These are phyloP conservation scores for Alternaria consortialis DNA, from an alignment of 2,329 filamentous ascomycete species.

Conservation along the genomic window DNA sequence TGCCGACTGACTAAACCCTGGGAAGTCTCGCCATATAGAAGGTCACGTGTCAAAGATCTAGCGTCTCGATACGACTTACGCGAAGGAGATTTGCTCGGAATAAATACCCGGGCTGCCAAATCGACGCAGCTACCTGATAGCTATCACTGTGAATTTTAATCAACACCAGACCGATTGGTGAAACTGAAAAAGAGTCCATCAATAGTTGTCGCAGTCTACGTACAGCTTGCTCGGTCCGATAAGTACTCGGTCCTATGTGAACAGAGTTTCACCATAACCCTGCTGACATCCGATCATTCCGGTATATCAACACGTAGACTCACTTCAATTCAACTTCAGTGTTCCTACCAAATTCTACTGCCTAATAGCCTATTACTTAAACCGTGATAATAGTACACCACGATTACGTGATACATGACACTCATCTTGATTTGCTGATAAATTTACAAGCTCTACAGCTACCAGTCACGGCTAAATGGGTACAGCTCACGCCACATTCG, in stretches of 20 bases:
- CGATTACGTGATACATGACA: background rate
- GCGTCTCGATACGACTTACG: conserved; percentile 20
- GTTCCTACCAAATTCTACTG: too few species aligned
- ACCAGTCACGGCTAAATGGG: background rate
- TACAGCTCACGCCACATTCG: background rate
- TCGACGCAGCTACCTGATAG: conserved; percentile 5
- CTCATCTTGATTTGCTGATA: background rate
- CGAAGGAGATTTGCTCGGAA: conserved; percentile 8
- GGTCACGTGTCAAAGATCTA: background rate
- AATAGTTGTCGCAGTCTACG: too few species aligned
- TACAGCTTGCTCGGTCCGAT: too few species aligned
- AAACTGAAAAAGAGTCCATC: background rate
- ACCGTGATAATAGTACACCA: too few species aligned
- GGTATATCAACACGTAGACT: too few species aligned
- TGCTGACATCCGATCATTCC: too few species aligned
- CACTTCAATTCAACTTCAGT: too few species aligned
- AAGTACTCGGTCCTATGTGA: too few species aligned
- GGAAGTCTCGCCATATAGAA: background rate
- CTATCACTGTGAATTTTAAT: background rate
- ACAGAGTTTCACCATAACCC: too few species aligned
- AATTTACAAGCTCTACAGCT: background rate
- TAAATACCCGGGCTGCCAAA: conserved; percentile 2
- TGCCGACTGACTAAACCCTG: too few species aligned
- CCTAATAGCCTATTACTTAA: too few species aligned
- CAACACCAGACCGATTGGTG: background rate